Evolutionary conservation across 306 rosid species (phyloP).

Genomic region (Glycine soja): DNA sequence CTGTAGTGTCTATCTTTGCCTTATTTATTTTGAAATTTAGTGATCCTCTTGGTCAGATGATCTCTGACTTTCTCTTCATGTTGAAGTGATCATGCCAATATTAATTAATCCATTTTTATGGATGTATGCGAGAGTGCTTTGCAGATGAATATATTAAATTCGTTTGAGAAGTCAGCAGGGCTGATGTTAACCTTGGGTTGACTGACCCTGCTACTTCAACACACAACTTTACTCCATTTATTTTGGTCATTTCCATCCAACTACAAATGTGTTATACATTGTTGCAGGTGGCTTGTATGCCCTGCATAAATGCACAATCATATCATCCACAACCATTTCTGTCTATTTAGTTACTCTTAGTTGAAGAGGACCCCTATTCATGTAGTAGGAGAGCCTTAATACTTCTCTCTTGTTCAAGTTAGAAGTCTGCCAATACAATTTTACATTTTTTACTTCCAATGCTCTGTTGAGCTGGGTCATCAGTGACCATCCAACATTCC

Average conservation of each 20-base stretch:
- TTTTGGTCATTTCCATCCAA: neutral
- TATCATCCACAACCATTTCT: neutral
- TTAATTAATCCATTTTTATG: slow-evolving; percentile 8
- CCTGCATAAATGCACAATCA: neutral
- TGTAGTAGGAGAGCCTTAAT: neutral
- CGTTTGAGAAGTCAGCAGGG: slow-evolving; percentile 5
- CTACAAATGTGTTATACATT: neutral
- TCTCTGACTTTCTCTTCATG: slow-evolving; percentile 9
- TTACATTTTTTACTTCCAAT: slow-evolving; percentile 8
- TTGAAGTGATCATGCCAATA: neutral
- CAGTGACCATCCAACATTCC: neutral
- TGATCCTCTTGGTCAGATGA: neutral
- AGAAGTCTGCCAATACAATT: slow-evolving; percentile 8
- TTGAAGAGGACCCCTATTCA: neutral
- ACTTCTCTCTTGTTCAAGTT: slow-evolving; percentile 16
- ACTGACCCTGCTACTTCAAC: slow-evolving; percentile 14
- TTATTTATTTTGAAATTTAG: slow-evolving; percentile 15
- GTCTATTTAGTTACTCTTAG: slow-evolving; percentile 10
- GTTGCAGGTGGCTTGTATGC: neutral
- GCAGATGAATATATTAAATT: slow-evolving; percentile 33
- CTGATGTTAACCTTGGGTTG: neutral
- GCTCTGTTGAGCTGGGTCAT: slow-evolving; percentile 1
- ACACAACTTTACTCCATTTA: neutral
- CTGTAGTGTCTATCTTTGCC: slow-evolving; percentile 23
- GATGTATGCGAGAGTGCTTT: neutral